Percentiles rank a stretch among this genome's conserved stretches.
These are phyloP conservation scores for Cylindricascospora bacillispora DNA, from an alignment of 1,139 yeast species.

Conservation along the genomic window DNA sequence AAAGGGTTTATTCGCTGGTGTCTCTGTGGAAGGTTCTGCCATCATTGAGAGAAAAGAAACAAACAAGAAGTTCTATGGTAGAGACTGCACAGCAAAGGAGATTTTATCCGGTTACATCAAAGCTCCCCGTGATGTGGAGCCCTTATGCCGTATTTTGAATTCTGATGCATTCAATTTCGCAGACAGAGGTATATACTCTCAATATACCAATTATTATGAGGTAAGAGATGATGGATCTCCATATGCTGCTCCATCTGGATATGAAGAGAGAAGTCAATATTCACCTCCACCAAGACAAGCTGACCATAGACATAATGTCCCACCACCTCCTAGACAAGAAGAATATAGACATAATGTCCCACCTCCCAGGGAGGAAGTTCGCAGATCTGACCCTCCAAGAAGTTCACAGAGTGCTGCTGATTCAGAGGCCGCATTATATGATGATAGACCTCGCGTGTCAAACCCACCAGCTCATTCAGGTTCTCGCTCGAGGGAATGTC, in stretches of 20 bases:
- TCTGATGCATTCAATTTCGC: slow-evolving; percentile 67
- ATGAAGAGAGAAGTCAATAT: slow-evolving; percentile 6
- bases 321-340: background rate
- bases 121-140: slow-evolving; percentile 80
- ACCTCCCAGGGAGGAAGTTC: too few species aligned
- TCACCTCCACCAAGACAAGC: background rate
- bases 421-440: too few species aligned
- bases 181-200: slow-evolving; percentile 27
- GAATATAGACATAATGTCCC: too few species aligned
- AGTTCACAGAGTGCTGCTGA: too few species aligned
- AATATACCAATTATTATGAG: slow-evolving; percentile 35
- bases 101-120: slow-evolving; percentile 77
- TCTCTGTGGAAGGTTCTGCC: slow-evolving; percentile 91
- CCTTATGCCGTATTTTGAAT: slow-evolving; percentile 72
- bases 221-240: slow-evolving; percentile 34
- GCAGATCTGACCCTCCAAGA: too few species aligned
- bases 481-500: background rate
- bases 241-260: slow-evolving; percentile 43
- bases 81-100: slow-evolving; percentile 67
- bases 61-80: slow-evolving; percentile 85
- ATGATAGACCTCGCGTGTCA: background rate
- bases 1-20: slow-evolving; percentile 94
- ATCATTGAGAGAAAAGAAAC: slow-evolving; percentile 92
- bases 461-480: background rate
- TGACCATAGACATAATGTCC: background rate